These are phyloP conservation scores for Pseudogymnoascus sp. DNA, from an alignment of 2,329 filamentous ascomycete genomes.

Conservation along the genomic window DNA sequence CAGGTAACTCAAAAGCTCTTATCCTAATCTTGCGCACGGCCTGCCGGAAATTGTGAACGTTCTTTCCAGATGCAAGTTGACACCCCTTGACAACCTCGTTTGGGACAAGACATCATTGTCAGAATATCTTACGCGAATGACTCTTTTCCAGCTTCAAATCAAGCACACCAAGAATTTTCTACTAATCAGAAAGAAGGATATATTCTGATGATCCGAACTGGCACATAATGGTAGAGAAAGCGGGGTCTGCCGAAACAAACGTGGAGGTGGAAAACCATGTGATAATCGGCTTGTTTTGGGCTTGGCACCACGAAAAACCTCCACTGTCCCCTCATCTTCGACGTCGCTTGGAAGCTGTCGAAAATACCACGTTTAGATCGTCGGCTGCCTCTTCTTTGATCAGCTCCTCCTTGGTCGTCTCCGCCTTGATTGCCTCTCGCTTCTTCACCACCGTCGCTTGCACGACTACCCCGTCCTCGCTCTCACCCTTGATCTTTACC, in stretches of 20 bases:
- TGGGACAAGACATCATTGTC: neutral
- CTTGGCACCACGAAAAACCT: neutral
- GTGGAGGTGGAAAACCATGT: neutral
- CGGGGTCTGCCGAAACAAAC: conserved; percentile 7
- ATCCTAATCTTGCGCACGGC: conserved; percentile 3
- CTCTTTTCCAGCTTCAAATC: neutral
- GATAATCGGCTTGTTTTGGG: neutral
- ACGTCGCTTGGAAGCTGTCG: neutral
- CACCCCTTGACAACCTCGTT: neutral
- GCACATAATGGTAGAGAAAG: neutral
- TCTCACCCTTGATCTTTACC: conserved; percentile 28
- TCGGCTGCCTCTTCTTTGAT: neutral
- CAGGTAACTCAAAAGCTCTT: neutral
- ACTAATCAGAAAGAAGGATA: neutral
- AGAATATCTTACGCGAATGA: neutral
- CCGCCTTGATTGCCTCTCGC: conserved; percentile 5
- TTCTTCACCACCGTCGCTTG: conserved; percentile 17
- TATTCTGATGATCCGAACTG: neutral
- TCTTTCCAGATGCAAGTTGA: neutral
- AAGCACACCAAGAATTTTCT: neutral
- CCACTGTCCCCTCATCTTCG: neutral
- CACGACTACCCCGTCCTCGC: conserved; percentile 10
- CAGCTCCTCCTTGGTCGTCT: conserved; percentile 8
- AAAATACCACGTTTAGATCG: conserved; percentile 7
- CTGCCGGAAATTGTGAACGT: neutral